A percentile compares a stretch with the other conserved stretches of the same genome.
These are phyloP conservation scores for Xerocomus cyaneibrunnescens DNA, from an alignment of 1,284 basidiomycete genomes.

Conservation along the genomic window DNA sequence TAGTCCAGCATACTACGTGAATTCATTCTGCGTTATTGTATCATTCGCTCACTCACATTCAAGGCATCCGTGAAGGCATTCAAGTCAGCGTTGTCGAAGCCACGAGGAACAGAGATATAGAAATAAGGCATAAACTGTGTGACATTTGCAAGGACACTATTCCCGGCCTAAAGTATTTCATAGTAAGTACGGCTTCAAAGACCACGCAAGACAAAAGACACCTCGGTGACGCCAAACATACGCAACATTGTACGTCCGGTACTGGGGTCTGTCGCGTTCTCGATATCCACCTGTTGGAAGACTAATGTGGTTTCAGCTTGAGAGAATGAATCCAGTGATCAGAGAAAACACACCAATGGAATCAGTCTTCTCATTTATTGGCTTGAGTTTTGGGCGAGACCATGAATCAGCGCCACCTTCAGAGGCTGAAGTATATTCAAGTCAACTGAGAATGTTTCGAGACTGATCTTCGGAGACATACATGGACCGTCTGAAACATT, in stretches of 20 bases:
- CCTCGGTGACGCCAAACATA: constrained; percentile 89
- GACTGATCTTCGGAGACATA: constrained; percentile 27
- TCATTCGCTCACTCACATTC: constrained; percentile 58
- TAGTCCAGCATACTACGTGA: constrained; percentile 19
- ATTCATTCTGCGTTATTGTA: background rate
- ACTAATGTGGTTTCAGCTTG: constrained; percentile 41
- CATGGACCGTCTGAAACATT: constrained; percentile 50
- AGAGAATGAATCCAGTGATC: background rate
- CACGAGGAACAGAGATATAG: constrained; percentile 82
- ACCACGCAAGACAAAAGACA: constrained; percentile 25
- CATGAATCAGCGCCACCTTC: constrained; percentile 79
- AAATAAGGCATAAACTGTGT: constrained; percentile 89
- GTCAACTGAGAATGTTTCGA: constrained; percentile 2
- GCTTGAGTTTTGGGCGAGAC: constrained; percentile 65
- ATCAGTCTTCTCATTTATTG: constrained; percentile 60
- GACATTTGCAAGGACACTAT: constrained; percentile 85
- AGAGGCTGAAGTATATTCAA: constrained; percentile 41
- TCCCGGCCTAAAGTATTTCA: constrained; percentile 55
- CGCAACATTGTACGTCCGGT: constrained; percentile 57
- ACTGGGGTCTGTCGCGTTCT: constrained; percentile 59
- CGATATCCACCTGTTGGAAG: constrained; percentile 94
- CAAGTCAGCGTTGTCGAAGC: constrained; percentile 71
- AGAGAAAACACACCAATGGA: constrained; percentile 48
- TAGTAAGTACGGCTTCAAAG: background rate
- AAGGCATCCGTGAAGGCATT: constrained; percentile 66